phyloP scores from a whole-genome alignment of 2,329 filamentous ascomycete species.

The Neofusicoccum cordaticola region DNA sequence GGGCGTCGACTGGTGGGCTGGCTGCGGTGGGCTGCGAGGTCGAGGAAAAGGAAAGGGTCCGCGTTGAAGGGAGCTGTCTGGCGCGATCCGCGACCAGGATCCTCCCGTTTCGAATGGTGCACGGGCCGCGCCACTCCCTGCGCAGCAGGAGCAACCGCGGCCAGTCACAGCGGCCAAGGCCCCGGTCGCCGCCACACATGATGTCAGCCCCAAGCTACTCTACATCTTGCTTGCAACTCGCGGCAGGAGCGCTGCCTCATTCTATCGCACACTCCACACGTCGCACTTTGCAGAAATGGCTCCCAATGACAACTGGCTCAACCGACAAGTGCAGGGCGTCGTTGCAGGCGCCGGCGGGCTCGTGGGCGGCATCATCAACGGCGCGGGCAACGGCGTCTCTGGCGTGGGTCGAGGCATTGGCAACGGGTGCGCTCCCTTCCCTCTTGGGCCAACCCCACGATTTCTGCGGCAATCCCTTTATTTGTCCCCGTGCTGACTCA shows the following conservation, averaged over 20 bases:
- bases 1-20: background rate
- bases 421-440: constrained; percentile 31
- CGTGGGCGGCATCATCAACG: constrained; percentile 42
- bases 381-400: constrained; percentile 47
- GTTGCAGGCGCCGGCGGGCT: constrained; percentile 45
- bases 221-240: background rate
- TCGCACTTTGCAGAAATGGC: constrained; percentile 17
- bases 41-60: constrained; percentile 14
- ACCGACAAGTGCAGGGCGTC: constrained; percentile 41
- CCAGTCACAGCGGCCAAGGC: background rate
- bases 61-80: constrained; percentile 10
- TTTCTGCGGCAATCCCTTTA: background rate
- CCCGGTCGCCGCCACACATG: background rate
- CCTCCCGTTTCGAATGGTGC: constrained; percentile 1
- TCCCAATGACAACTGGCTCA: constrained; percentile 45
- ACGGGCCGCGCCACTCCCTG: background rate
- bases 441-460: background rate
- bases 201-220: background rate
- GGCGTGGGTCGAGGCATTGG: constrained; percentile 46
- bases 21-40: background rate
- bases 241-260: background rate
- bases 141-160: background rate
- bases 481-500: background rate
- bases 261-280: background rate
- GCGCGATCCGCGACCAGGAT: constrained; percentile 13